A percentile compares a stretch with the other conserved stretches of the same genome.
phyloP scores from a whole-genome alignment of 2,329 filamentous ascomycete species.

The Fusarium napiforme region DNA sequence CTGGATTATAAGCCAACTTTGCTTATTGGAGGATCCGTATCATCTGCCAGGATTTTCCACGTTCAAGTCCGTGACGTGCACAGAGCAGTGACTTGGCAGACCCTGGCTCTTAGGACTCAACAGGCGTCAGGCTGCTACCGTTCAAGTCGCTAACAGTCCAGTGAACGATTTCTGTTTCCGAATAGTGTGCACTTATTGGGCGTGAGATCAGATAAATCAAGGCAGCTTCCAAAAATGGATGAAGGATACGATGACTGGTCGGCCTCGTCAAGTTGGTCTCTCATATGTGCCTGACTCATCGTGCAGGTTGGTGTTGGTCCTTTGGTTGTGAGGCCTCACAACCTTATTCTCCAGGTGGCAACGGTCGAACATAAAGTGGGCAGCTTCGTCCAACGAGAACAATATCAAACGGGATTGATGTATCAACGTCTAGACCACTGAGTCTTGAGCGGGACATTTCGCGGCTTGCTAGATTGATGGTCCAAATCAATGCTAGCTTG shows the following conservation, averaged over 20 bases:
- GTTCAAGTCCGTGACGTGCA: conserved; percentile 38
- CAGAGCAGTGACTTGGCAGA: conserved; percentile 26
- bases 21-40: conserved; percentile 26
- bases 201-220: neutral
- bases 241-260: conserved; percentile 23
- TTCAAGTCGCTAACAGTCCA: conserved; percentile 15
- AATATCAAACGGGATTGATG: neutral
- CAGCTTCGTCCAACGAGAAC: conserved; percentile 25
- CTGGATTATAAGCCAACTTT: conserved; percentile 15
- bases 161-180: conserved; percentile 19
- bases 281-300: conserved; percentile 33
- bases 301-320: conserved; percentile 2
- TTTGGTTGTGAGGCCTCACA: conserved; percentile 23
- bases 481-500: neutral
- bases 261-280: conserved; percentile 1
- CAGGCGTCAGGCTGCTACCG: conserved; percentile 32
- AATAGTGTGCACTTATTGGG: conserved; percentile 25
- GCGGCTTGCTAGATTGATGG: neutral
- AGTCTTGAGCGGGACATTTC: neutral
- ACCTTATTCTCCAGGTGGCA: conserved; percentile 19
- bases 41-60: conserved; percentile 26
- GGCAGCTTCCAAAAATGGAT: conserved; percentile 4
- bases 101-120: conserved; percentile 11
- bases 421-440: neutral
- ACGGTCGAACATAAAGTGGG: conserved; percentile 1